phyloP scores from a whole-genome alignment of 2,329 filamentous ascomycete genomes.

The Colletotrichum tanaceti region DNA sequence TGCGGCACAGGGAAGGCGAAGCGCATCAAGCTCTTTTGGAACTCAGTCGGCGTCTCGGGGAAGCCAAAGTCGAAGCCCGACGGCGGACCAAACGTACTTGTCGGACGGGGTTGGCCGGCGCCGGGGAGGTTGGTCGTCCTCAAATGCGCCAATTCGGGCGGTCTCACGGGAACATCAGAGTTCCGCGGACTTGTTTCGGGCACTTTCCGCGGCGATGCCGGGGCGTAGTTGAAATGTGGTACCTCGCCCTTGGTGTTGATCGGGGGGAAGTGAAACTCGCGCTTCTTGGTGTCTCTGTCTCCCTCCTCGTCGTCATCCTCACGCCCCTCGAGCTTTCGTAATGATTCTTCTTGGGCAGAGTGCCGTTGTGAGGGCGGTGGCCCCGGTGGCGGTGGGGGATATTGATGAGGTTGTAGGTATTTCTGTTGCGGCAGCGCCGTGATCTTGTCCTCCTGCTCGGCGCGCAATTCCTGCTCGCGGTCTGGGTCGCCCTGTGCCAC shows the following conservation, averaged over 20 bases:
- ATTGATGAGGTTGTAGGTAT: conserved; percentile 67
- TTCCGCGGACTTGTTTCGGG: conserved; percentile 40
- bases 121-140: conserved; percentile 57
- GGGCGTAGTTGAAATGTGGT: conserved; percentile 70
- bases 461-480: conserved; percentile 81
- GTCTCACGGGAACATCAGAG: conserved; percentile 49
- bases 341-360: conserved; percentile 58
- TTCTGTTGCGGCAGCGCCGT: conserved; percentile 80
- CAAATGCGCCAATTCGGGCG: conserved; percentile 69
- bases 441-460: conserved; percentile 86
- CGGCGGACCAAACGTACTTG: conserved; percentile 68
- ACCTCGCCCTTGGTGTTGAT: conserved; percentile 59
- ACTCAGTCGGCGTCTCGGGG: conserved; percentile 83
- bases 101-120: conserved; percentile 55
- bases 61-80: conserved; percentile 84
- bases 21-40: conserved; percentile 90
- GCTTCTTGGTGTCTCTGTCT: conserved; percentile 50
- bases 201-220: conserved; percentile 55
- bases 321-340: conserved; percentile 62
- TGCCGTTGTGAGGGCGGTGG: conserved; percentile 48
- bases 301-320: conserved; percentile 58
- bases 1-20: conserved; percentile 83
- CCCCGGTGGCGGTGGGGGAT: conserved; percentile 47
- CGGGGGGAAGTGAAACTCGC: conserved; percentile 70
- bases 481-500: conserved; percentile 83